These are phyloP conservation scores for Chenopodium album DNA, from an alignment of 148 eudicot genomes.

Conservation along the genomic window DNA sequence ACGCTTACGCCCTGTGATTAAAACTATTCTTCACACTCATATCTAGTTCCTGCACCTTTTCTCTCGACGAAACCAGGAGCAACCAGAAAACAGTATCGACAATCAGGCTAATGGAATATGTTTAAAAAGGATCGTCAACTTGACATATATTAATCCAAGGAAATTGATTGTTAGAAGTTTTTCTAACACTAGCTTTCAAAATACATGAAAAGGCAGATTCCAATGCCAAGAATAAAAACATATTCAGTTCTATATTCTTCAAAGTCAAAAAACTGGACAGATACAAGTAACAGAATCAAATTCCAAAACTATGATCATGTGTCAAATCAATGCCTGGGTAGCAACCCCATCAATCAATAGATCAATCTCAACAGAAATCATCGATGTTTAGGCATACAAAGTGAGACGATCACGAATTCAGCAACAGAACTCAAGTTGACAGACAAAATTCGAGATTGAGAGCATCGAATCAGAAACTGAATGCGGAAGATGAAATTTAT, in stretches of 20 bases:
- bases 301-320: neutral
- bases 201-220: neutral
- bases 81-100: no score
- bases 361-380: neutral
- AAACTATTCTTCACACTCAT: no score
- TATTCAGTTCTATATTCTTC: neutral
- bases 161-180: neutral
- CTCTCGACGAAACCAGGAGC: no score
- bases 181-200: neutral
- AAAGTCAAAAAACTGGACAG: neutral
- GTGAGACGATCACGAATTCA: neutral
- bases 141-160: neutral
- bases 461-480: neutral
- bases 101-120: no score
- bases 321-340: neutral
- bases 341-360: neutral
- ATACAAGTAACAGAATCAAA: neutral
- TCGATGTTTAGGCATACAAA: neutral
- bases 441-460: neutral
- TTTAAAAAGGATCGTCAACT: neutral
- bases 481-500: neutral
- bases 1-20: no score
- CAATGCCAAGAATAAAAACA: neutral
- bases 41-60: no score
- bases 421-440: conserved; percentile 1